Percentiles rank a stretch among this genome's conserved stretches.
Evolutionary conservation across 495 filamentous ascomycete species (phyloP).

Genomic region (Aspergillus affinis): DNA sequence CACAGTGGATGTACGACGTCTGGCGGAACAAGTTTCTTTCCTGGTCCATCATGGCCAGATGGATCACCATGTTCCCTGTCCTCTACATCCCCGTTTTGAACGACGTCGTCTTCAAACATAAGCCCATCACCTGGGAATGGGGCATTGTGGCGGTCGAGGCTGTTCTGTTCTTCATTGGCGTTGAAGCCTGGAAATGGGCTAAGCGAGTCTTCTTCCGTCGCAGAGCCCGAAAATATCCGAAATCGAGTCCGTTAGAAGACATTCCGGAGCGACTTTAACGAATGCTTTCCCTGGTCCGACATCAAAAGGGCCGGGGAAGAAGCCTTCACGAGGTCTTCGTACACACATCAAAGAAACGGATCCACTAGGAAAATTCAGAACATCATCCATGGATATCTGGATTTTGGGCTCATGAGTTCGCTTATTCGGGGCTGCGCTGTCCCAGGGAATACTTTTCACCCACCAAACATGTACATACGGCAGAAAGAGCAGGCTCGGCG

Average conservation of each 20-base stretch:
- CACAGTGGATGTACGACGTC: slow-evolving; percentile 54
- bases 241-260: not conserved
- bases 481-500: no score
- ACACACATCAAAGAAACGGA: no score
- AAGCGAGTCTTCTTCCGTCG: slow-evolving; percentile 50
- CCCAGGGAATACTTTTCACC: no score
- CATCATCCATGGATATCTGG: no score
- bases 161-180: slow-evolving; percentile 56
- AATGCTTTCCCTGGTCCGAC: slow-evolving; percentile 22
- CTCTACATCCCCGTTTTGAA: slow-evolving; percentile 67
- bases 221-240: slow-evolving; percentile 8
- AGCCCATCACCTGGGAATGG: slow-evolving; percentile 67
- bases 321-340: no score
- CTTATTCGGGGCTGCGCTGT: no score
- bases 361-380: no score
- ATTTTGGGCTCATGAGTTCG: no score
- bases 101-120: slow-evolving; percentile 62
- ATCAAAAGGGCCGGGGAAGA: slow-evolving; percentile 12
- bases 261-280: slow-evolving; percentile 15
- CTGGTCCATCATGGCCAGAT: slow-evolving; percentile 61
- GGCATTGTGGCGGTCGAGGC: slow-evolving; percentile 52
- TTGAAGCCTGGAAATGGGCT: slow-evolving; percentile 61
- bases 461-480: no score
- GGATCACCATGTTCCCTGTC: slow-evolving; percentile 63
- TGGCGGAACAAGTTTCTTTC: slow-evolving; percentile 70